These are phyloP conservation scores for Epichloe uncinata DNA, from an alignment of 2,329 filamentous ascomycete genomes.

Conservation along the genomic window DNA sequence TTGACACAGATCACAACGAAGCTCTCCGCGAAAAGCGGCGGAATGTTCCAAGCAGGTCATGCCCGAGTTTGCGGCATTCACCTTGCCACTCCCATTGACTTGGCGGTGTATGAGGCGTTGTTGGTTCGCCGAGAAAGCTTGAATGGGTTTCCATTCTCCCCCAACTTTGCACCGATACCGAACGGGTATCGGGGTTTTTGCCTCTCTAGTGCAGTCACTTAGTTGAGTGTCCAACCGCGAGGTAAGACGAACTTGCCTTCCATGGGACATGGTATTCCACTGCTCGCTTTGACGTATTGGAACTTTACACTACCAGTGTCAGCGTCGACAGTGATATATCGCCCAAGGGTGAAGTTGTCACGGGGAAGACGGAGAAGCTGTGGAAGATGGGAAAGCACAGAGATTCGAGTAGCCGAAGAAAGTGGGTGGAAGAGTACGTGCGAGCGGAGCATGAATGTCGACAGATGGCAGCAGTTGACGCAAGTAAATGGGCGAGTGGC, in stretches of 20 bases:
- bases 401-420: too few species aligned
- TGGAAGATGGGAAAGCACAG: not conserved
- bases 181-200: not conserved
- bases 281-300: not conserved
- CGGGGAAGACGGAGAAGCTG: not conserved
- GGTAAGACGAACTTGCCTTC: not conserved
- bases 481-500: not conserved
- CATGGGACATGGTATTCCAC: not conserved
- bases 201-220: not conserved
- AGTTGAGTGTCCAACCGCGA: not conserved
- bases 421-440: not conserved
- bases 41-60: slow-evolving; percentile 25
- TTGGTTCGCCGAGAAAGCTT: slow-evolving; percentile 21
- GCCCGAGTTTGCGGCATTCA: slow-evolving; percentile 19
- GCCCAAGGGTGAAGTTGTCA: not conserved
- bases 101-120: slow-evolving; percentile 14
- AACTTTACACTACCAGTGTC: not conserved
- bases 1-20: slow-evolving; percentile 20
- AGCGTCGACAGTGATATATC: not conserved
- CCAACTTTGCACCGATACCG: slow-evolving; percentile 22
- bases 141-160: slow-evolving; percentile 22
- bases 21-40: slow-evolving; percentile 12
- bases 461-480: not conserved
- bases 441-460: not conserved
- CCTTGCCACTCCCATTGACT: not conserved